A percentile compares a stretch with the other conserved stretches of the same genome.
phyloP scores from a whole-genome alignment of 2,329 filamentous ascomycete species.

The Pseudogymnoascus sp. region DNA sequence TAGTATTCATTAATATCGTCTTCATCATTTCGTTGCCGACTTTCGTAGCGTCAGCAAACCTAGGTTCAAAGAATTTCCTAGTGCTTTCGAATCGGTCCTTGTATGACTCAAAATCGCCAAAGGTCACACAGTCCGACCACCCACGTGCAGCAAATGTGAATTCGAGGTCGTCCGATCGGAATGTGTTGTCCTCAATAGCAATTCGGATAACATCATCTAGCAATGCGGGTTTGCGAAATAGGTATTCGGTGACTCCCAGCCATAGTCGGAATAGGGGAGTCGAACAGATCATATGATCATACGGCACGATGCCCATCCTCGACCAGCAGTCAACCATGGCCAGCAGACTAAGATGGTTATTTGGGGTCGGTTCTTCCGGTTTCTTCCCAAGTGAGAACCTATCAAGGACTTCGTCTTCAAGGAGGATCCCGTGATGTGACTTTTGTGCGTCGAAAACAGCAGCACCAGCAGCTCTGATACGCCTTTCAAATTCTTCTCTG shows the following conservation, averaged over 20 bases:
- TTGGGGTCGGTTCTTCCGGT: constrained; percentile 54
- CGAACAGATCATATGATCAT: constrained; percentile 99
- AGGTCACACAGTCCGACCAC: constrained; percentile 87
- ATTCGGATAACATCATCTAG: constrained; percentile 80
- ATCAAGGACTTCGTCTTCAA: constrained; percentile 75
- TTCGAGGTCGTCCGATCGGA: constrained; percentile 90
- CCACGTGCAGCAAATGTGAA: constrained; percentile 95
- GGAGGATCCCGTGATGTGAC: constrained; percentile 57
- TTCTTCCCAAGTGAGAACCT: constrained; percentile 72
- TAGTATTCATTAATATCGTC: constrained; percentile 78
- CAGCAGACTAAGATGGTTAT: constrained; percentile 87
- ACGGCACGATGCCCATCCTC: constrained; percentile 83
- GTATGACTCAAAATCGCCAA: constrained; percentile 91
- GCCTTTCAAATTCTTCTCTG: constrained; percentile 58
- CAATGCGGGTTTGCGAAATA: constrained; percentile 75
- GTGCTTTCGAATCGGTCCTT: constrained; percentile 84
- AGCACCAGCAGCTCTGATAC: constrained; percentile 73
- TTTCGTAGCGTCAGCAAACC: constrained; percentile 78
- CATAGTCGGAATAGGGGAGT: constrained; percentile 95
- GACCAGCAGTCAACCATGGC: constrained; percentile 99
- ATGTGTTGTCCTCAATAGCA: constrained; percentile 81
- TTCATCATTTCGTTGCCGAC: constrained; percentile 96
- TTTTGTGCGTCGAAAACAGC: constrained; percentile 52
- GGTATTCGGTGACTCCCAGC: constrained; percentile 92
- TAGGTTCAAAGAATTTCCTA: constrained; percentile 81